Conservation (phyloP, 2,329 filamentous ascomycete genomes). For the Aspergillus quadrilineatus region DNA sequence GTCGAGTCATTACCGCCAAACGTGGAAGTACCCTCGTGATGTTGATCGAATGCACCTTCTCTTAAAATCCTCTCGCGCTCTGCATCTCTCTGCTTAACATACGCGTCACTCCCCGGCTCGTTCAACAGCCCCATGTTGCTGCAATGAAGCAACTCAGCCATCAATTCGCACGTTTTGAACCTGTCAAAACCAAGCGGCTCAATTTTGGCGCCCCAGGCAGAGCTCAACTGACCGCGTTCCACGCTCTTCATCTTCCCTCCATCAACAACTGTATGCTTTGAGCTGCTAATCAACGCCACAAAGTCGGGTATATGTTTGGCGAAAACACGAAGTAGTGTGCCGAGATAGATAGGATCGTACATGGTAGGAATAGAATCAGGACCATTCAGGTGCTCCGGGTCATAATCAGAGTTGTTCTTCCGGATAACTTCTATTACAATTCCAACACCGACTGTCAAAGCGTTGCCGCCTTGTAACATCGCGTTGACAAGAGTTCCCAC, state of each 20-base stretch:
- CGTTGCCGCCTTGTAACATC: constrained; percentile 92
- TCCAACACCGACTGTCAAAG: constrained; percentile 91
- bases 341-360: constrained; percentile 92
- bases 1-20: constrained; percentile 57
- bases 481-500: constrained; percentile 81
- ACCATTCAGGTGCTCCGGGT: constrained; percentile 83
- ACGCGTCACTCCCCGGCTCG: constrained; percentile 82
- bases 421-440: constrained; percentile 98
- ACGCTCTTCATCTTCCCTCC: constrained; percentile 60
- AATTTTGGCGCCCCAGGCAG: constrained; percentile 86
- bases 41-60: constrained; percentile 66
- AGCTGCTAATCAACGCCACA: constrained; percentile 82
- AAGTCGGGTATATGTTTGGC: constrained; percentile 90
- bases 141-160: constrained; percentile 96
- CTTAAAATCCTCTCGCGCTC: constrained; percentile 77
- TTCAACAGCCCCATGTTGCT: constrained; percentile 98
- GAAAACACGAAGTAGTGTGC: constrained; percentile 83
- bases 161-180: constrained; percentile 98
- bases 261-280: constrained; percentile 58
- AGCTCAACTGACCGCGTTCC: constrained; percentile 72
- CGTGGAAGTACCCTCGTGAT: constrained; percentile 49
- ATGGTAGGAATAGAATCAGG: constrained; percentile 76
- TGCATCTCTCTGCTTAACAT: constrained; percentile 74
- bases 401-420: constrained; percentile 99
- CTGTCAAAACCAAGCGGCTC: constrained; percentile 95